phyloP scores from a whole-genome alignment of 768 basidiomycete species.

The Boletales sp. region DNA sequence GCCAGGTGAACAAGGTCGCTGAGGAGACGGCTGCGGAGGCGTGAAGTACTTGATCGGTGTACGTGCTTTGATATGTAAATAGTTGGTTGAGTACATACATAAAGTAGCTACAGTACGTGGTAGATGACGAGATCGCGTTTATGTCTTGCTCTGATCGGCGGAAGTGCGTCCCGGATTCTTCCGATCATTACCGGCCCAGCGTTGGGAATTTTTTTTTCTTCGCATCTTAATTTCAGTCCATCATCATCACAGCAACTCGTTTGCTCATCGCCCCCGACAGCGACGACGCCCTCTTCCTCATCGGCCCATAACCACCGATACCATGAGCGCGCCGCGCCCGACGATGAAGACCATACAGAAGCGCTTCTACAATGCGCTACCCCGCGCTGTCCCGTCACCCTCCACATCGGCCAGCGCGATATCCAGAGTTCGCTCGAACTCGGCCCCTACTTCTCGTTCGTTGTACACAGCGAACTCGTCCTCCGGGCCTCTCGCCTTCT shows the following conservation, averaged over 20 bases:
- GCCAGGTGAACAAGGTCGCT: constrained; percentile 41
- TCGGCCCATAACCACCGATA: neutral
- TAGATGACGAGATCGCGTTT: neutral
- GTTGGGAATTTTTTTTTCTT: neutral
- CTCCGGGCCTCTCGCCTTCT: constrained; percentile 35
- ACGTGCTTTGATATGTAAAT: constrained; percentile 14
- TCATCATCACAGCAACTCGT: neutral
- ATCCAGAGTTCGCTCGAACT: constrained; percentile 45
- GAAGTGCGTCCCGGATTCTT: constrained; percentile 13
- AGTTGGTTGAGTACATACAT: too few relatives aligned
- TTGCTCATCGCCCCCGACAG: constrained; percentile 8
- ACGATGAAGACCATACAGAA: constrained; percentile 52
- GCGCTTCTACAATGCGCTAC: constrained; percentile 45
- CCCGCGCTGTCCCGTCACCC: constrained; percentile 29
- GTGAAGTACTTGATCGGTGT: too few relatives aligned
- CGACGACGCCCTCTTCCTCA: constrained; percentile 8
- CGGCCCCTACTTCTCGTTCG: constrained; percentile 36
- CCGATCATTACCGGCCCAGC: constrained; percentile 3
- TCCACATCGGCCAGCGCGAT: constrained; percentile 29
- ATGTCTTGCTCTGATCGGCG: neutral
- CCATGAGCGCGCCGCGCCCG: constrained; percentile 36
- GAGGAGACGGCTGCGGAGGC: too few relatives aligned
- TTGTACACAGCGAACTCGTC: constrained; percentile 38
- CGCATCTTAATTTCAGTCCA: neutral
- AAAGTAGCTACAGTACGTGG: neutral